Evolutionary conservation across 2,329 filamentous ascomycete species (phyloP).

Genomic region (Colletotrichum sp.): DNA sequence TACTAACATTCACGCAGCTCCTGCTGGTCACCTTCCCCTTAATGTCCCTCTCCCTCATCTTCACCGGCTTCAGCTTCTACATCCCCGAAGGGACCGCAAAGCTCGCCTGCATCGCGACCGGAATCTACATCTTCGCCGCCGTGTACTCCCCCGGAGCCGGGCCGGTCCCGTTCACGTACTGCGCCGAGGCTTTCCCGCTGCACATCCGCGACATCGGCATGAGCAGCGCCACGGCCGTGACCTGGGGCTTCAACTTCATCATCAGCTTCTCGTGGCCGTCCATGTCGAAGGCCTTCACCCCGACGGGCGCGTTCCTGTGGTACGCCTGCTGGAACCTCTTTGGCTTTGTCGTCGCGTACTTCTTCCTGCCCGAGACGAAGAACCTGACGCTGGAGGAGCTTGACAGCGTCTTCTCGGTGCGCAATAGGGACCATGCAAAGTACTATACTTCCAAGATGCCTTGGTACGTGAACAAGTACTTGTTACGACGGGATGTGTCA

Average conservation of each 20-base stretch:
- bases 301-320: constrained; percentile 42
- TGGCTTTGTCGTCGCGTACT: constrained; percentile 37
- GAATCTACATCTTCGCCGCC: constrained; percentile 45
- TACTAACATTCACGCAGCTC: neutral
- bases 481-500: constrained; percentile 30
- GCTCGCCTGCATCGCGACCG: constrained; percentile 38
- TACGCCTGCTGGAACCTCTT: constrained; percentile 42
- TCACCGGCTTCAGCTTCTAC: constrained; percentile 55
- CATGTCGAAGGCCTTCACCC: constrained; percentile 25
- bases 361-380: constrained; percentile 40
- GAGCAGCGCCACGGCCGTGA: constrained; percentile 45
- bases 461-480: constrained; percentile 35
- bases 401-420: constrained; percentile 35
- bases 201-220: constrained; percentile 62
- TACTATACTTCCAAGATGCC: constrained; percentile 36
- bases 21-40: constrained; percentile 63
- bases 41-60: constrained; percentile 60
- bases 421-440: constrained; percentile 32
- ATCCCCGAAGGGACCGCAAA: constrained; percentile 32
- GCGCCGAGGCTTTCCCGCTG: constrained; percentile 62
- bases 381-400: constrained; percentile 38
- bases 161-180: constrained; percentile 65
- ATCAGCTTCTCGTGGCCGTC: constrained; percentile 39
- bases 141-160: constrained; percentile 57
- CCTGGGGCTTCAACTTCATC: constrained; percentile 45